A percentile compares a stretch with the other conserved stretches of the same genome.
phyloP scores from a whole-genome alignment of 208 protist genomes.

The Entamoeba dispar region DNA sequence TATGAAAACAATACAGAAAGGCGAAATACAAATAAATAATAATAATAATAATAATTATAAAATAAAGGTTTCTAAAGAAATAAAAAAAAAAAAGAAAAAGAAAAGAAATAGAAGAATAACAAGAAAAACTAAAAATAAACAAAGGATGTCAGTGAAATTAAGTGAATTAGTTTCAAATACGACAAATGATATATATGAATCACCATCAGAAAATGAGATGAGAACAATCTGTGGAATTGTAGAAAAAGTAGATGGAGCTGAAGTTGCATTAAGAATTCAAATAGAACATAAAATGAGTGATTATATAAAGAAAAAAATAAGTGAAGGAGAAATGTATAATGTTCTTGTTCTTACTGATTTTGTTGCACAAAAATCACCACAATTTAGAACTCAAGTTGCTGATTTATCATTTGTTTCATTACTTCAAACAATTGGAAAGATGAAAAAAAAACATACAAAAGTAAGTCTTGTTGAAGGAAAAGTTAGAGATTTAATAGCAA shows the following conservation, averaged over 20 bases:
- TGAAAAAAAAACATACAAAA: background rate
- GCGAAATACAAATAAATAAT: too few relatives aligned
- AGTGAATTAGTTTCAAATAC: background rate
- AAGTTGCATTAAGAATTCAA: background rate
- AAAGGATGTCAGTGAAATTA: background rate
- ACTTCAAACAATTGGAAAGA: background rate
- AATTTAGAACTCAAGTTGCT: background rate
- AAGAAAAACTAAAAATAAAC: too few relatives aligned
- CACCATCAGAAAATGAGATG: background rate
- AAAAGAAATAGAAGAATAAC: too few relatives aligned
- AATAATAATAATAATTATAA: too few relatives aligned
- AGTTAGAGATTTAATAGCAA: background rate
- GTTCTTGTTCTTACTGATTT: background rate
- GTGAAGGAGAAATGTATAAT: background rate
- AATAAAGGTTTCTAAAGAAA: too few relatives aligned
- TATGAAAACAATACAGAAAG: too few relatives aligned
- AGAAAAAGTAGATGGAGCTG: background rate
- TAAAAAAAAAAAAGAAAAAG: too few relatives aligned
- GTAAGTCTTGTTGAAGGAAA: background rate
- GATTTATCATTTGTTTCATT: background rate
- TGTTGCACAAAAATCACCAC: background rate
- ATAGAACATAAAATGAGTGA: background rate
- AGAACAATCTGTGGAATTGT: background rate
- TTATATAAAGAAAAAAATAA: background rate
- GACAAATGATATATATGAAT: background rate